Base-by-base conservation (phyloP, 805 yeast species). In the Metschnikowia baotianmanensis region DNA sequence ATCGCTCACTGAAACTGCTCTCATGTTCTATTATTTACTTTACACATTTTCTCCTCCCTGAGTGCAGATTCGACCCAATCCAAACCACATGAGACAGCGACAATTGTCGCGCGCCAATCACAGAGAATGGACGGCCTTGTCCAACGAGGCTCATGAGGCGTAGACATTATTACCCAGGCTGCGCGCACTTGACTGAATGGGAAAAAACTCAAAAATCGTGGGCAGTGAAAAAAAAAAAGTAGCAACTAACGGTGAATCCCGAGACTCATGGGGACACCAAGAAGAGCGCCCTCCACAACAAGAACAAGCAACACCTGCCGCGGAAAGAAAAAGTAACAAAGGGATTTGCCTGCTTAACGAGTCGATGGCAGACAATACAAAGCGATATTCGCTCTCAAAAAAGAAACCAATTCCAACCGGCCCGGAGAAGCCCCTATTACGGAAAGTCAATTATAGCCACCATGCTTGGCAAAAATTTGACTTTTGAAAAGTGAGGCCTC, bases 91-190 rank as follows among this genome's bases (percentile, higher is more conserved):
- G n/a, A n/a, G n/a, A n/a, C 24, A 33, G 38, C 37, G 42, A 28
- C 38, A 39, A 39, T 33, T 39, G 36, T 37, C 26, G 32, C 36
- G 42, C 33, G 37, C 36, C 5, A n/a, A 13, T 27, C 33, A 16
- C 15, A n/a, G n/a, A 25, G 32, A 11, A 21, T 31, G 36, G n/a
- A 35, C 31, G 25, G 40, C 20, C 12, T 8, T 12, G n/a, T 12
- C 6, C 13, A 25, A 12, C 13, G 28, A 9, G 28, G 13, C 13
- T 24, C 24, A 26, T 5, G 3, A 20, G 36, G 25, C n/a, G 15
- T 19, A n/a, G 16, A 21, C 11, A 27, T 25, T 24, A 25, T 34
- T 25, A 23, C 38, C 32, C 38, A 12, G 26, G 36, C 38, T 28
- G 39, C 39, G 43, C 43, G 32, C 38, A 12, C 25, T 22, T 25